A percentile compares a stretch with the other conserved stretches of the same genome.
Evolutionary conservation across 805 yeast genomes (phyloP).

Genomic region (Sungouiella thailandica): DNA sequence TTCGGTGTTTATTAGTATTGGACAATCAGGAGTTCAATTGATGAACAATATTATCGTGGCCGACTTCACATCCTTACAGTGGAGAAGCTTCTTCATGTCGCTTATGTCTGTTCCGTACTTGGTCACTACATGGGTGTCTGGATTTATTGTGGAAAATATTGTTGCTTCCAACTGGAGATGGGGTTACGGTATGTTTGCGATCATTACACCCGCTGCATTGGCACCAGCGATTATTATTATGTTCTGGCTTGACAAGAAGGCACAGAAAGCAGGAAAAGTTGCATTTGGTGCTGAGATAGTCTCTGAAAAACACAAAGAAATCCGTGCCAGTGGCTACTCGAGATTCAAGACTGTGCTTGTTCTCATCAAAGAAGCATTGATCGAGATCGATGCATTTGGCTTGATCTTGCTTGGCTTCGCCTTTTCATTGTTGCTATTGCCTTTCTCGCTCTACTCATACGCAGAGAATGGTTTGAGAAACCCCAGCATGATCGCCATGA

Average conservation of each 20-base stretch:
- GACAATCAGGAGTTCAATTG: constrained; percentile 17
- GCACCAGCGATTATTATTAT: constrained; percentile 28
- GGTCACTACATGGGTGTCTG: constrained; percentile 40
- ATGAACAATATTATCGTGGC: constrained; percentile 17
- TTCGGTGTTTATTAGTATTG: constrained; percentile 16
- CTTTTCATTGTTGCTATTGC: constrained; percentile 33
- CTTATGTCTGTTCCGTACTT: constrained; percentile 34
- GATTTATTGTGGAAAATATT: constrained; percentile 30
- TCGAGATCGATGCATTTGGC: constrained; percentile 39
- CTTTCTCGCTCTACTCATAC: constrained; percentile 29
- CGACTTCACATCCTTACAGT: constrained; percentile 22
- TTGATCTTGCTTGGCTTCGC: constrained; percentile 34
- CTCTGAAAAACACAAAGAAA: background rate
- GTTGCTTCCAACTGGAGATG: constrained; percentile 39
- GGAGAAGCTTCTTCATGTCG: constrained; percentile 19
- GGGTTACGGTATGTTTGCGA: constrained; percentile 49
- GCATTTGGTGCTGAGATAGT: background rate
- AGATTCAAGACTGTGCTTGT: background rate
- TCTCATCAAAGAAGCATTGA: constrained; percentile 13
- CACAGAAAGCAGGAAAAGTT: background rate
- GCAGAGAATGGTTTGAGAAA: constrained; percentile 31
- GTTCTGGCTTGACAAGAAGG: constrained; percentile 5
- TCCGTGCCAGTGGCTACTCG: background rate
- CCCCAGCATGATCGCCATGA: constrained; percentile 41
- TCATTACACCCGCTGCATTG: constrained; percentile 39